Conservation (phyloP, 1,284 basidiomycete species). For the Ceratobasidium sp. region DNA sequence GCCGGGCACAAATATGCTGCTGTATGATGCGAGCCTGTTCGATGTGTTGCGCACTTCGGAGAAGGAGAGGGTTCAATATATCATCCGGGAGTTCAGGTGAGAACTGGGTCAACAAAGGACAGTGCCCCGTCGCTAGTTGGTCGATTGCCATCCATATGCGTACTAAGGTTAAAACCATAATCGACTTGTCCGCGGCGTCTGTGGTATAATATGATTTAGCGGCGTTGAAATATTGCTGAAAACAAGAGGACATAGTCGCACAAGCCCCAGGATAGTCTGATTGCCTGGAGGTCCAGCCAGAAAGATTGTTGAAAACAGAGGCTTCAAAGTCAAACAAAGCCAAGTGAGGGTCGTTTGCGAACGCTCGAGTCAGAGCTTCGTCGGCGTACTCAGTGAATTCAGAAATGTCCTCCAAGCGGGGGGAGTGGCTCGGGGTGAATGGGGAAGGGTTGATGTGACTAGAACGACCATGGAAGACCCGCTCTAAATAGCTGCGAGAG, state of each 20-base stretch:
- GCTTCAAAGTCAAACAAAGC: slow-evolving; percentile 28
- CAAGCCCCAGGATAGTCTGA: not conserved
- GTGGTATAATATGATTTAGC: not conserved
- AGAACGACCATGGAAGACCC: not conserved
- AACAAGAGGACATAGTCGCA: not conserved
- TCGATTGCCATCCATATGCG: slow-evolving; percentile 43
- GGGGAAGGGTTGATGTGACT: not conserved
- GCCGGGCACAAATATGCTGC: slow-evolving; percentile 50
- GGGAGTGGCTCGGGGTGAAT: not conserved
- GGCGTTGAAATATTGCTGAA: slow-evolving; percentile 12
- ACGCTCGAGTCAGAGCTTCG: not conserved
- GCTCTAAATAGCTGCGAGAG: slow-evolving; percentile 48
- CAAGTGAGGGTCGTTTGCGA: slow-evolving; percentile 3
- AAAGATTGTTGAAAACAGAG: not conserved
- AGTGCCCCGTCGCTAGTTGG: slow-evolving; percentile 30
- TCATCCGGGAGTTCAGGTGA: slow-evolving; percentile 38
- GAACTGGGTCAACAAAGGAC: slow-evolving; percentile 39
- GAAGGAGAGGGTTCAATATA: slow-evolving; percentile 27
- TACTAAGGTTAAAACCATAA: slow-evolving; percentile 43
- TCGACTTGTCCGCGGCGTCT: slow-evolving; percentile 30
- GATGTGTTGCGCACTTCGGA: slow-evolving; percentile 44
- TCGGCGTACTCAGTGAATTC: not conserved
- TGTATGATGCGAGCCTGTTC: slow-evolving; percentile 47
- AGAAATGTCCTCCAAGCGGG: not conserved
- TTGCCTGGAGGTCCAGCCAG: not conserved